Base-by-base conservation (phyloP, 768 basidiomycete species). In the Candolleomyces eurysporus region DNA sequence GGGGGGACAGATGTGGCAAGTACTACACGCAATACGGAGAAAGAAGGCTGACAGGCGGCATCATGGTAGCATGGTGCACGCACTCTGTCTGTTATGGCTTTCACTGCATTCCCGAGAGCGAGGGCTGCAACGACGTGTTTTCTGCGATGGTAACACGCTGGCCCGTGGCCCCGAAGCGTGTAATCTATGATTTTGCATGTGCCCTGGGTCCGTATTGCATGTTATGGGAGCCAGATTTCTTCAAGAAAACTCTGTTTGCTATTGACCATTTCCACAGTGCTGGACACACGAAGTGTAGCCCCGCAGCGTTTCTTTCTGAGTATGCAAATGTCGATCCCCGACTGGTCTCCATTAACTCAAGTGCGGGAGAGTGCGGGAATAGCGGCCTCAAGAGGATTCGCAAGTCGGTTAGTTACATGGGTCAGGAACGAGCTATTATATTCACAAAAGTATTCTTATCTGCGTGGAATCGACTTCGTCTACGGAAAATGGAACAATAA, bases 101-200 rank as follows among this genome's bases (percentile, higher is more conserved):
- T 32, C 32, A 32, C 32, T 32, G 32, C 32, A 32, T 73, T 21
- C 76, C 75, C 0, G 48, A 62, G 10, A 71, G 66, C 1, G 77
- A 78, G 62, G 76, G 76, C 4, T 43, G 72, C 1, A 76, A 79
- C 59, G 73, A 78, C 62, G 73, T 77, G 0, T 79, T 79, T 59
- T 76, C 72, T 3, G 76, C 78, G 1, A 65, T 78, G 1, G 64
- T 75, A 16, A 78, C 76, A 1, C 64, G 64, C 14, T 78, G 73
- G 72, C 58, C 55, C 13, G 69, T 42, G 11, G 64, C 73, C 2
- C 75, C 75, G 4, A 64, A 67, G 54, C 39, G 66, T 13, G 63
- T 75, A 9, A 32, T 32, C 4, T 32, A 32, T 9, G 32, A 32
- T 9, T 32, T 32, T 32, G 32, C 32, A 5, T 5, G 73, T 63